Evolutionary conservation across 202 grass and related monocot genomes (phyloP).

Genomic region (Setaria viridis): DNA sequence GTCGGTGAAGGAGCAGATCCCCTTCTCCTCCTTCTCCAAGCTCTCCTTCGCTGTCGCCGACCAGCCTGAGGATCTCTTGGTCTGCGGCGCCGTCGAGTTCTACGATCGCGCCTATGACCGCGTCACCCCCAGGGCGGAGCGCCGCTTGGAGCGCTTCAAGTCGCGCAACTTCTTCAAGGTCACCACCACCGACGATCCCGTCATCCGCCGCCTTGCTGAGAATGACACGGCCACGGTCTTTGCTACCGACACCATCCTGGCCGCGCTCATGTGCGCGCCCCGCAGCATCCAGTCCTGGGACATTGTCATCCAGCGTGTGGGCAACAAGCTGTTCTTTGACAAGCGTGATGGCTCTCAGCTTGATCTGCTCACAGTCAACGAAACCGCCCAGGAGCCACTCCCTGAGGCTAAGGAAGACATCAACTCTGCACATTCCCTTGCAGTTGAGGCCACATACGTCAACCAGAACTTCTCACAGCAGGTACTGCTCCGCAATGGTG

Average conservation of each 20-base stretch:
- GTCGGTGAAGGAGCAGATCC: slow-evolving; percentile 96
- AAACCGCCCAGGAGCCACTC: slow-evolving; percentile 81
- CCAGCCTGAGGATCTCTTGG: slow-evolving; percentile 84
- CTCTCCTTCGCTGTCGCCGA: slow-evolving; percentile 89
- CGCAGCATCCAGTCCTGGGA: slow-evolving; percentile 82
- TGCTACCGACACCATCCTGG: slow-evolving; percentile 83
- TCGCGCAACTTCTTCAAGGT: slow-evolving; percentile 85
- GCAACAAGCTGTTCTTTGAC: slow-evolving; percentile 97
- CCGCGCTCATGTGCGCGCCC: slow-evolving; percentile 85
- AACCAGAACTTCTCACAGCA: slow-evolving; percentile 99
- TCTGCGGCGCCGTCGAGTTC: slow-evolving; percentile 81
- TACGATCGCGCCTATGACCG: slow-evolving; percentile 85
- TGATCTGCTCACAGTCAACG: slow-evolving; percentile 84
- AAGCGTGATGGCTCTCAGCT: slow-evolving; percentile 92
- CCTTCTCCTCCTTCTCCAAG: slow-evolving; percentile 94
- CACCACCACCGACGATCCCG: slow-evolving; percentile 88
- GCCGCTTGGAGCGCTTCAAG: slow-evolving; percentile 90
- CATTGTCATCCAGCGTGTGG: slow-evolving; percentile 87
- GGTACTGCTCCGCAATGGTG: slow-evolving; percentile 78
- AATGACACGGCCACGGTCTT: slow-evolving; percentile 89
- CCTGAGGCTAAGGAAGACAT: slow-evolving; percentile 95
- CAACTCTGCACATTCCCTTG: slow-evolving; percentile 72
- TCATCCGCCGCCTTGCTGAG: slow-evolving; percentile 88
- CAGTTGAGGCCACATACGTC: slow-evolving; percentile 91
- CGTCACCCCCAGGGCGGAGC: slow-evolving; percentile 81